Conservation (phyloP, 257 asterid species). For the Solanum paucissectum region DNA sequence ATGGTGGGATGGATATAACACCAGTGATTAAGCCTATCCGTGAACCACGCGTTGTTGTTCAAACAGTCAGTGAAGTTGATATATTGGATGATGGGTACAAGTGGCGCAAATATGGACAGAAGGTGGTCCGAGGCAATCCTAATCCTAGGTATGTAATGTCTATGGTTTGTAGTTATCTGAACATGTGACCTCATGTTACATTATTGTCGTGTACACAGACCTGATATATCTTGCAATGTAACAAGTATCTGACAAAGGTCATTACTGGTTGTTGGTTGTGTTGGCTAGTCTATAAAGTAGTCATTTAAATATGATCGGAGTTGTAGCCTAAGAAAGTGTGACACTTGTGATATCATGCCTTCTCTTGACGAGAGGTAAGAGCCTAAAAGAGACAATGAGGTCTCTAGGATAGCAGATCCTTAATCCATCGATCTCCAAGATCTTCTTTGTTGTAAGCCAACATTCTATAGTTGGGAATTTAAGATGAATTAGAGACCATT, state of each 20-base stretch:
- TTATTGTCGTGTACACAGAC: neutral
- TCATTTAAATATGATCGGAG: neutral
- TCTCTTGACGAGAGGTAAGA: neutral
- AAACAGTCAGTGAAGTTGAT: slow-evolving; percentile 96
- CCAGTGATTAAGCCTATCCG: slow-evolving; percentile 87
- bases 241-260: neutral
- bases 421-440: neutral
- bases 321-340: neutral
- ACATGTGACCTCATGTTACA: neutral
- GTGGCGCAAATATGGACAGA: slow-evolving; percentile 99
- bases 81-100: slow-evolving; percentile 92
- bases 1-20: slow-evolving; percentile 57
- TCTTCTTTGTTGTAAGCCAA: neutral
- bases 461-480: neutral
- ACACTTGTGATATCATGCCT: neutral
- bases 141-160: slow-evolving; percentile 63
- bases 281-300: neutral
- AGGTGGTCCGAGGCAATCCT: slow-evolving; percentile 95
- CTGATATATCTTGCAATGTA: neutral
- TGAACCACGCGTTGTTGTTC: slow-evolving; percentile 93
- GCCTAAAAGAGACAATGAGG: neutral
- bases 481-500: neutral
- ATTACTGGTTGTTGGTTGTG: neutral
- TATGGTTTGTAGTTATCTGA: neutral
- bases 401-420: neutral